Evolutionary conservation across 1,284 basidiomycete species (phyloP).

Genomic region (Albatrellus sp.): DNA sequence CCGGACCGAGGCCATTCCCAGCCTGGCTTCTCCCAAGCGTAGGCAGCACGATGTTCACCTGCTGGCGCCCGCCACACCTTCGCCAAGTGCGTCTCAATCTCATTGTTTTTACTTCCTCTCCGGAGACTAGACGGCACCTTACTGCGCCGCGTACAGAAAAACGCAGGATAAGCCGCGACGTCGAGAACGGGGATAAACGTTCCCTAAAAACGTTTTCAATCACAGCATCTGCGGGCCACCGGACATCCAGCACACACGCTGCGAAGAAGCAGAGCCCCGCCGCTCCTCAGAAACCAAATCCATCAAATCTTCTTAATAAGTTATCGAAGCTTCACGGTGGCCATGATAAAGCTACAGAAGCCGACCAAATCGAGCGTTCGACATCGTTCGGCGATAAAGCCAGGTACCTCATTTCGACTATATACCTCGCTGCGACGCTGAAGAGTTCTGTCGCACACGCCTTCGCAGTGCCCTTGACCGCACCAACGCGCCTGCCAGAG

Average conservation of each 20-base stretch:
- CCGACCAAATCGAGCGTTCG: conserved; percentile 22
- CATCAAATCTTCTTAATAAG: conserved; percentile 37
- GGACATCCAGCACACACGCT: background rate
- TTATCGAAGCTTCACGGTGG: conserved; percentile 25
- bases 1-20: conserved; percentile 1
- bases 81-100: background rate
- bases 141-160: conserved; percentile 26
- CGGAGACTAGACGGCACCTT: too few relatives aligned
- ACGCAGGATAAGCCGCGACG: background rate
- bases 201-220: background rate
- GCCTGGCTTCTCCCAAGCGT: conserved; percentile 32
- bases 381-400: conserved; percentile 28
- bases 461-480: background rate
- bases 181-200: background rate
- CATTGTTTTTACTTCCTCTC: too few relatives aligned
- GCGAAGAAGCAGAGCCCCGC: background rate
- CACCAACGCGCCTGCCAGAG: conserved; percentile 25
- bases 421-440: background rate
- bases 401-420: conserved; percentile 1
- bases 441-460: background rate
- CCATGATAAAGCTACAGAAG: conserved; percentile 10
- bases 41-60: conserved; percentile 28
- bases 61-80: conserved; percentile 23
- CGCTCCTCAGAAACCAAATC: conserved; percentile 16
- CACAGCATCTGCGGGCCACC: background rate